Evolutionary conservation across 2,329 filamentous ascomycete genomes (phyloP).

Genomic region (Microdochium paspali): DNA sequence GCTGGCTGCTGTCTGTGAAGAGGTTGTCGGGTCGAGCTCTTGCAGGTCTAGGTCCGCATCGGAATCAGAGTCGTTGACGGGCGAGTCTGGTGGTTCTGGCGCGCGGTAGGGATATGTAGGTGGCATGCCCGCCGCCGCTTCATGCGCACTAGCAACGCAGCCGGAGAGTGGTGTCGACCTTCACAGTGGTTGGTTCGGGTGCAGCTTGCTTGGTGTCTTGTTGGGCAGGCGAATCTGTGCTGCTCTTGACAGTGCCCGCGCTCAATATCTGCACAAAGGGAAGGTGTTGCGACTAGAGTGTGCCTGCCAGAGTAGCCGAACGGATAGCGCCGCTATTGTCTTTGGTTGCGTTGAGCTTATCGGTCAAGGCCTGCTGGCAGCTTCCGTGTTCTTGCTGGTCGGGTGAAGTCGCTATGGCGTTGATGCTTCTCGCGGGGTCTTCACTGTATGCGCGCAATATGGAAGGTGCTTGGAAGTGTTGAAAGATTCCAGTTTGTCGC

Average conservation of each 20-base stretch:
- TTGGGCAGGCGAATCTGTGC: not conserved
- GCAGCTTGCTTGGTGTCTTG: not conserved
- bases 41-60: slow-evolving; percentile 70
- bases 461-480: not conserved
- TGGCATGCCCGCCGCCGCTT: slow-evolving; percentile 44
- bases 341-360: not conserved
- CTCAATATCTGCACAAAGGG: not conserved
- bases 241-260: not conserved
- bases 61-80: slow-evolving; percentile 63
- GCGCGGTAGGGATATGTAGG: slow-evolving; percentile 39
- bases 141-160: slow-evolving; percentile 16
- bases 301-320: not conserved
- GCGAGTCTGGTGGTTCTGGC: slow-evolving; percentile 55
- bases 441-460: too few species aligned
- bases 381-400: too few species aligned
- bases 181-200: not conserved
- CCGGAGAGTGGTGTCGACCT: not conserved
- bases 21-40: slow-evolving; percentile 59
- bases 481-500: not conserved
- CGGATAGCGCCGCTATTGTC: not conserved
- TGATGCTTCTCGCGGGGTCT: too few species aligned
- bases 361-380: too few species aligned
- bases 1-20: slow-evolving; percentile 29
- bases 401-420: too few species aligned
- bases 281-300: not conserved